Evolutionary conservation across 78 protist genomes (phyloP), one percentile per base, ranked within the genome.

Genomic region (Dictyostelium capitatum): DNA sequence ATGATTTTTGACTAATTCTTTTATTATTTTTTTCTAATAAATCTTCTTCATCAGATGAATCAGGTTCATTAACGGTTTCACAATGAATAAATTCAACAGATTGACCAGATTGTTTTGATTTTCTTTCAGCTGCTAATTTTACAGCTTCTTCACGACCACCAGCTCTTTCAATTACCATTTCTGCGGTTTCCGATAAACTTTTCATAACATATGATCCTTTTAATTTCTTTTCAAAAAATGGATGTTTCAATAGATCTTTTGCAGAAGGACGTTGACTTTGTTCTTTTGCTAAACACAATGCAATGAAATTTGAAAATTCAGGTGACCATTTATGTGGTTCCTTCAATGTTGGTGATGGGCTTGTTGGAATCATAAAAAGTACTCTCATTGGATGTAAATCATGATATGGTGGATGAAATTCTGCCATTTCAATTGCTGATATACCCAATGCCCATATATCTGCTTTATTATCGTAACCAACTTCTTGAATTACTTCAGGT

Each of bases 401-500:
- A 41, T 91, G 78, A 50, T 94, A 87, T 0, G 98, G 98, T 62
- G 97, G 97, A 53, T 97, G 79, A 43, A 97, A 97, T 80, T 93
- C 96, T 46, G 96, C 96, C 96, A 95, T 74, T 23, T 97, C 98
- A 25, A 97, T 95, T 8, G 98, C 97, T 9, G 97, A 87, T 64
- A 97, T 97, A 51, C 98, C 98, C 19, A 97, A 65, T 28, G 96
- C 89, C 98, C 98, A 97, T 19, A 97, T 94, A 77, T 97, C 98
- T 9, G 98, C 98, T 59, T 96, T 92, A 19, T 46, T 30, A 53
- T 78, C 85, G 43, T 81, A 91, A 12, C 89, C 85, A 56, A 67
- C 84, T 23, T 74, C 84, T 85, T 82, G 87, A 57, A 96, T 91
- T 20, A 95, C 97, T 14, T 96, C 97, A 30, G 96, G 96, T 70